A percentile compares a stretch with the other conserved stretches of the same genome.
These are phyloP conservation scores for Aspergillus pseudoterreus DNA, from an alignment of 2,329 filamentous ascomycete species.

Conservation along the genomic window DNA sequence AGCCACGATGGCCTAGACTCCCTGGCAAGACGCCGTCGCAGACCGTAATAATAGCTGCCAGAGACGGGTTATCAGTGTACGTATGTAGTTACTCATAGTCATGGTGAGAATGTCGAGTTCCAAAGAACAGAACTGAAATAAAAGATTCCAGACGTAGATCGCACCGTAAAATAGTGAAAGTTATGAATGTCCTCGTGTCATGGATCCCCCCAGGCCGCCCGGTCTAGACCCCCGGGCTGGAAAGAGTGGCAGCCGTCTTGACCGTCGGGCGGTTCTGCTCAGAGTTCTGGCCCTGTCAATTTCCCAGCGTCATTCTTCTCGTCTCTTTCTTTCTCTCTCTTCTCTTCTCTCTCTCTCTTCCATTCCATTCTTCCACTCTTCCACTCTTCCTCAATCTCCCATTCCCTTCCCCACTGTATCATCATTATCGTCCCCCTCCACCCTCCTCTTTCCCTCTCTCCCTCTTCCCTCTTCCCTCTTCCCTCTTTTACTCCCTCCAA, in stretches of 20 bases:
- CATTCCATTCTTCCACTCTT: conserved; percentile 12
- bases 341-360: conserved; percentile 7
- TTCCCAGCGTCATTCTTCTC: conserved; percentile 18
- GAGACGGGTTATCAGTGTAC: no score
- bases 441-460: conserved; percentile 10
- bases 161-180: conserved; percentile 3
- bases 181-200: conserved; percentile 17
- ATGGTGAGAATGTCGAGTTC: no score
- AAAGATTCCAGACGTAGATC: background rate
- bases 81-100: no score
- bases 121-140: background rate
- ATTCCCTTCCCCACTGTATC: conserved; percentile 15
- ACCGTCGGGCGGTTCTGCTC: conserved; percentile 6
- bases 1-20: conserved; percentile 22
- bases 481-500: conserved; percentile 7
- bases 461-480: conserved; percentile 11
- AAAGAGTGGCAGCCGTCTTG: conserved; percentile 15
- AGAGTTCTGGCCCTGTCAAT: conserved; percentile 13
- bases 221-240: conserved; percentile 18
- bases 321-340: conserved; percentile 8
- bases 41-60: background rate
- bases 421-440: conserved; percentile 12
- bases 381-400: conserved; percentile 14
- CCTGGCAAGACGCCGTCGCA: conserved; percentile 8
- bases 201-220: conserved; percentile 17